Percentiles rank a stretch among this genome's conserved stretches.
Evolutionary conservation across 495 filamentous ascomycete genomes (phyloP).

Genomic region (Aspergillus mulundensis): DNA sequence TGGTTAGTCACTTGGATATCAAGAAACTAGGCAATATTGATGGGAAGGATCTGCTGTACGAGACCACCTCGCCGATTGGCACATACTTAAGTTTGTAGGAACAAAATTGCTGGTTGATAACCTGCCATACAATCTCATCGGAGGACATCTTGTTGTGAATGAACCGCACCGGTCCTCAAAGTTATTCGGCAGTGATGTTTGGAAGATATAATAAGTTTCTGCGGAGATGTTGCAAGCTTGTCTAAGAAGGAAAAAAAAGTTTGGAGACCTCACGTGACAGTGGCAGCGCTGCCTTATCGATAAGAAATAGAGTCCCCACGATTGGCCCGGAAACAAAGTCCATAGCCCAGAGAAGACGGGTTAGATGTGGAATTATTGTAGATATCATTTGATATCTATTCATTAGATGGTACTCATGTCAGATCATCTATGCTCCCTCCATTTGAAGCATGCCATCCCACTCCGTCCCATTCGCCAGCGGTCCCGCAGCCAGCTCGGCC

Average conservation of each 20-base stretch:
- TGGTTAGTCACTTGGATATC: slow-evolving; percentile 10
- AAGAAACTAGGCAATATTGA: background rate
- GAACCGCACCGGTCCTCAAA: background rate
- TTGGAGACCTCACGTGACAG: slow-evolving; percentile 27
- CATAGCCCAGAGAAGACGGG: too few relatives aligned
- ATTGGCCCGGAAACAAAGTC: background rate
- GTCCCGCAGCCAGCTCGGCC: slow-evolving; percentile 37
- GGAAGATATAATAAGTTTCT: slow-evolving; percentile 10
- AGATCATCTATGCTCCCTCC: slow-evolving; percentile 27
- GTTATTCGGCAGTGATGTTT: slow-evolving; percentile 17
- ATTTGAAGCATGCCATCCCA: slow-evolving; percentile 45
- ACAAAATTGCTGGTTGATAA: slow-evolving; percentile 95
- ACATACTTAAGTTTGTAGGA: slow-evolving; percentile 91
- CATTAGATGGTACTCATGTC: background rate
- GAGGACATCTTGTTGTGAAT: slow-evolving; percentile 57
- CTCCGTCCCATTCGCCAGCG: slow-evolving; percentile 38
- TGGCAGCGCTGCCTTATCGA: slow-evolving; percentile 26
- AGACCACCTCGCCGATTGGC: background rate
- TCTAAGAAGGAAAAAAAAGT: slow-evolving; percentile 33
- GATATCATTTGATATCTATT: too few relatives aligned
- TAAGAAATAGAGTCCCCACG: slow-evolving; percentile 10
- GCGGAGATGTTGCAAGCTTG: slow-evolving; percentile 17
- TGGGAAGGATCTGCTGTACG: slow-evolving; percentile 1
- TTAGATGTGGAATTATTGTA: too few relatives aligned
- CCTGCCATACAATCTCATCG: slow-evolving; percentile 97